Conservation (phyloP, 305 asterid genomes). For the Solanum chacoense region DNA sequence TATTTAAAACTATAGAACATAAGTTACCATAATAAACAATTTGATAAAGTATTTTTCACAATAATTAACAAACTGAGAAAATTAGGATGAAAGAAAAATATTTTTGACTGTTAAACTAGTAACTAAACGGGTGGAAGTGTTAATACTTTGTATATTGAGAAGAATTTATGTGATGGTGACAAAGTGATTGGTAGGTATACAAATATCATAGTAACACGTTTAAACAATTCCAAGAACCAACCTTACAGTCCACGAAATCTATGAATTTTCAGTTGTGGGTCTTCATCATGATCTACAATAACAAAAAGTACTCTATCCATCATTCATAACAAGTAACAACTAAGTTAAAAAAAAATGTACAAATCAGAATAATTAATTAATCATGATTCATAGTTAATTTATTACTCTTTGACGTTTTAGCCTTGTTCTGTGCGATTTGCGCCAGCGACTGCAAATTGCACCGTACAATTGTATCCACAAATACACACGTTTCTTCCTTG, state of each 20-base stretch:
- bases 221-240: neutral
- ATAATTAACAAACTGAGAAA: neutral
- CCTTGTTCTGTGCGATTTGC: conserved; percentile 40
- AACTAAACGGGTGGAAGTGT: neutral
- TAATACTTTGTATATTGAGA: neutral
- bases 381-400: neutral
- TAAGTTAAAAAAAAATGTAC: neutral
- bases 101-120: neutral
- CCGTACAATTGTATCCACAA: conserved; percentile 68
- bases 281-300: conserved; percentile 9
- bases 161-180: neutral
- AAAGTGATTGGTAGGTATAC: neutral
- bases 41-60: neutral
- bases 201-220: neutral
- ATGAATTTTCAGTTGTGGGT: conserved; percentile 1
- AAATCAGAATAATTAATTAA: neutral
- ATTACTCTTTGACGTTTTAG: conserved; percentile 5
- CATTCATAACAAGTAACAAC: neutral
- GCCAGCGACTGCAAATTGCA: conserved; percentile 75
- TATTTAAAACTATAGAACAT: neutral
- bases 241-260: neutral
- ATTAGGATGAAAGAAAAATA: neutral
- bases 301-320: conserved; percentile 5
- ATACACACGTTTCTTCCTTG: conserved; percentile 61
- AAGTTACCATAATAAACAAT: neutral